These are phyloP conservation scores for Ricinus communis DNA, from an alignment of 345 rosid genomes.

Conservation along the genomic window DNA sequence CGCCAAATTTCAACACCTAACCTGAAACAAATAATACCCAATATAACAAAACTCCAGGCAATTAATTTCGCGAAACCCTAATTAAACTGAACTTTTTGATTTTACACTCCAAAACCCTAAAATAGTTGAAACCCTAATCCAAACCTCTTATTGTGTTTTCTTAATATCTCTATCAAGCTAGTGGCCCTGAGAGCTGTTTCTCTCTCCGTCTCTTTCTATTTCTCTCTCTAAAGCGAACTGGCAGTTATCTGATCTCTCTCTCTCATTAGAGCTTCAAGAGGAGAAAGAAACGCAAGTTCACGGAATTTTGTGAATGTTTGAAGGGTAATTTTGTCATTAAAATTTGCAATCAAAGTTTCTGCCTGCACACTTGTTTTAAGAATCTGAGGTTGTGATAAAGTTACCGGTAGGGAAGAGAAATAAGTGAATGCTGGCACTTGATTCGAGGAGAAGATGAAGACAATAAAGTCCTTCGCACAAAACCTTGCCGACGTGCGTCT, in stretches of 20 bases:
- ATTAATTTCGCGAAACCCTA: constrained; percentile 21
- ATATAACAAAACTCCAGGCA: not conserved
- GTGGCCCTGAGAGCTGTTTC: no score
- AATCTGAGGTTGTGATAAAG: not conserved
- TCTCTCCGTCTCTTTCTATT: not conserved
- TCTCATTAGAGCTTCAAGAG: not conserved
- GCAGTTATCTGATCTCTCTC: constrained; percentile 3
- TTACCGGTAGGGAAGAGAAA: not conserved
- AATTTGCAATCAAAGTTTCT: not conserved
- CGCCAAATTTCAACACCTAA: not conserved
- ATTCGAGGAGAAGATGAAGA: not conserved
- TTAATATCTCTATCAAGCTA: not conserved
- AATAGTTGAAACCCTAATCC: not conserved
- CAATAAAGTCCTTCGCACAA: no score
- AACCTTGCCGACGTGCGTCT: no score
- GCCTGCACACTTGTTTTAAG: not conserved
- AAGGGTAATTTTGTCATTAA: constrained; percentile 21
- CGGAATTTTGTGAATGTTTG: constrained; percentile 2
- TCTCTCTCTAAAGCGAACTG: not conserved
- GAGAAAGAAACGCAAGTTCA: not conserved
- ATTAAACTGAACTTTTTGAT: not conserved
- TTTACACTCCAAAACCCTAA: constrained; percentile 3
- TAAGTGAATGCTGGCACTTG: not conserved
- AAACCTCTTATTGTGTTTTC: not conserved
- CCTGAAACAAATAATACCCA: not conserved